Evolutionary conservation across 2,329 filamentous ascomycete species (phyloP), one percentile per base, ranked within the genome.

Genomic region (Diaporthe citriasiana): DNA sequence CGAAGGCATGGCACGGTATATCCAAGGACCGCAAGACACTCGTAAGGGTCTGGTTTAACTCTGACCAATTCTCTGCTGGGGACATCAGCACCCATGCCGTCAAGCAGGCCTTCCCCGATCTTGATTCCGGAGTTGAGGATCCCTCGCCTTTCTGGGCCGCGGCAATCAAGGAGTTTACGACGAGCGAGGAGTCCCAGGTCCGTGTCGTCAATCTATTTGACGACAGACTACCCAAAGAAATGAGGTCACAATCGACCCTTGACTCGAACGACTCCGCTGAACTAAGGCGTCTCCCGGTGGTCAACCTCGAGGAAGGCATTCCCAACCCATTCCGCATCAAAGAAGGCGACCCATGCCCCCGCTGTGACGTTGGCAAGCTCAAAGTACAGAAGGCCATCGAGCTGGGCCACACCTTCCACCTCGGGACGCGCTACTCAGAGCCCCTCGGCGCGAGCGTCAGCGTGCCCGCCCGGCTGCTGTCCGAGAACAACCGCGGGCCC

Each of bases 371-470:
- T 0, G 93, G 93, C 0, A 85, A 82, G 2, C 85, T 98, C 30
- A 87, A 86, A 56, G 86, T 93, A 3, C 89, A 93, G 73, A 92
- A 89, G 76, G 94, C 95, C 10, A 92, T 98, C 66, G 97, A 99
- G 83, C 88, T 98, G 22, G 97, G 95, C 0, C 97, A 99, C 82
- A 98, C 97, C 0, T 99, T 99, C 84, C 92, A 97, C 82, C 91
- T 99, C 1, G 95, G 96, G 15, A 95, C 94, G 1, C 91, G 95
- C 40, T 99, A 99, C 84, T 95, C 93, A 33, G 87, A 90, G 27
- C 93, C 95, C 0, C 87, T 99, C 0, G 85, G 88, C 10, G 93
- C 94, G 1, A 87, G 83, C 0, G 89, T 97, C 3, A 84, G 85
- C 19, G 77, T 86, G 35, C 88, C 84, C 35, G 79, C 68, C 4